Evolutionary conservation across 345 rosid genomes (phyloP).

Genomic region (Firmiana major): DNA sequence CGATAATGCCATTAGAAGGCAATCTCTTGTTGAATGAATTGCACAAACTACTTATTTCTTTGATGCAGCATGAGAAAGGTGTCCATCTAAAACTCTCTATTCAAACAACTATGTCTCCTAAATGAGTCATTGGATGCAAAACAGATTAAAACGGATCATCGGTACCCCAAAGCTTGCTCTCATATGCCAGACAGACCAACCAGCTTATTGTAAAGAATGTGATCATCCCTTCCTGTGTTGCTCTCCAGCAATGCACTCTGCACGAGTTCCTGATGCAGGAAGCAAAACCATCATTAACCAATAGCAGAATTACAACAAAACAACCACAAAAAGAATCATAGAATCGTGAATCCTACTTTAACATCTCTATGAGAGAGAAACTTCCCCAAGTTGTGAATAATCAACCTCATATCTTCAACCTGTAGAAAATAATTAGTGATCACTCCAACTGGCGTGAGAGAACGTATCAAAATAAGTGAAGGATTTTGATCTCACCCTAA

Average conservation of each 20-base stretch:
- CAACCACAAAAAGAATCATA: conserved; percentile 44
- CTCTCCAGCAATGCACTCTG: conserved; percentile 89
- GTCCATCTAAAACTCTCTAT: neutral
- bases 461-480: neutral
- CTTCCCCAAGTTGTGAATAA: conserved; percentile 84
- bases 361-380: conserved; percentile 80
- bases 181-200: conserved; percentile 44
- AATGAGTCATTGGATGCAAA: neutral
- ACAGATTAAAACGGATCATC: neutral
- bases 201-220: conserved; percentile 75
- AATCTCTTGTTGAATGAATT: neutral
- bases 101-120: neutral
- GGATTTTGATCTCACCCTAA: conserved; percentile 49
- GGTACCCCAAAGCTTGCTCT: neutral
- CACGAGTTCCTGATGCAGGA: conserved; percentile 68
- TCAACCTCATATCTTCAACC: conserved; percentile 94
- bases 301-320: conserved; percentile 14
- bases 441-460: neutral
- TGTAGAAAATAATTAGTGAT: conserved; percentile 23
- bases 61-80: neutral
- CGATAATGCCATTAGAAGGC: neutral
- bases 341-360: conserved; percentile 57
- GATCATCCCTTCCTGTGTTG: conserved; percentile 93
- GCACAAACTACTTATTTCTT: neutral
- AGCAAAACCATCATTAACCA: neutral